Evolutionary conservation across 805 yeast genomes (phyloP), one percentile per base, ranked within the genome.

Genomic region (Lipomyces mesembrius): DNA sequence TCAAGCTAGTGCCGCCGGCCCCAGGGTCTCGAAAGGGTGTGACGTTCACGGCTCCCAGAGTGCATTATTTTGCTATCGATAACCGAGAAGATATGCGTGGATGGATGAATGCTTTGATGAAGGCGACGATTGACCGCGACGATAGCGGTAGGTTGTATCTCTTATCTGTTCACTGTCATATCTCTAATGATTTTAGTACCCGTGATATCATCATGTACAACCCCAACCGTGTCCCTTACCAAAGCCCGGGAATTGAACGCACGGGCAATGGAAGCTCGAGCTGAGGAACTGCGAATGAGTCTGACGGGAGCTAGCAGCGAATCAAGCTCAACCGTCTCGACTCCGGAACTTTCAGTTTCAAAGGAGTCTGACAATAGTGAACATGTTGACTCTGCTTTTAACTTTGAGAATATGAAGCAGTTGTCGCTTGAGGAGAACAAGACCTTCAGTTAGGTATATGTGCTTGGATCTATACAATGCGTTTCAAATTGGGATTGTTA

Each of bases 1-100:
- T 95, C 82, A 93, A 93, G 77, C 77, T 95, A 12, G 86, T 93
- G 2, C 99, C 99, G 9, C 99, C 99, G 0, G 97, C 96, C 1
- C 98, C 98, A 0, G 99, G 99, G 0, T 91, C 94, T 62, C 88
- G 89, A 71, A 94, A 93, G 79, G 98, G 98, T 0, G 85, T 95
- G 65, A 93, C 97, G 0, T 95, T 95, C 77, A 95, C 99, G 0
- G 97, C 93, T 71, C 99, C 97, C 35, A 91, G 92, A 72, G 90
- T 92, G 7, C 99, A 95, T 75, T 95, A 89, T 77, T 95, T 95
- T 83, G 98, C 98, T 0, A 97, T 94, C 56, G 98, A 95, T 60
- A 84, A 91, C 0, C 85, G 83, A 65, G 97, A 92, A 60, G 98
- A 94, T 70, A 90, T 94, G 97, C 84, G 97, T 75, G 85, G 84